A percentile compares a stretch with the other conserved stretches of the same genome.
These are phyloP conservation scores for Trichoderma atroviride DNA, from an alignment of 2,329 filamentous ascomycete species.

Conservation along the genomic window DNA sequence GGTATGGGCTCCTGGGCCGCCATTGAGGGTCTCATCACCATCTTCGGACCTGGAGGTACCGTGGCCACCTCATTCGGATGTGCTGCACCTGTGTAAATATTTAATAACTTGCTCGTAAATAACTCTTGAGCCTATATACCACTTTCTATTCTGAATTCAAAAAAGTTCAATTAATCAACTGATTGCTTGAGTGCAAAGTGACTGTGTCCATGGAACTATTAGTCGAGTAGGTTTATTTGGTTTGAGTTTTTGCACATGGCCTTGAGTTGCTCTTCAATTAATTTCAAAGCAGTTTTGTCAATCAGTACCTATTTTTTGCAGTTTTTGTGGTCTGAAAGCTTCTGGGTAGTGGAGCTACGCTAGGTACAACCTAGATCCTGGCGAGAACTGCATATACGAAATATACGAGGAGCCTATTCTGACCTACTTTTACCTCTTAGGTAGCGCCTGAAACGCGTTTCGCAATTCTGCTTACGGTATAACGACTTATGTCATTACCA, in stretches of 20 bases:
- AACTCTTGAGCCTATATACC: conserved; percentile 17
- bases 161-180: background rate
- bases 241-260: background rate
- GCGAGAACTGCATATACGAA: conserved; percentile 11
- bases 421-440: background rate
- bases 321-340: background rate
- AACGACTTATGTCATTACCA: background rate
- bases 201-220: background rate
- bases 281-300: background rate
- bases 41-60: conserved; percentile 21
- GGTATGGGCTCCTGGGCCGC: conserved; percentile 18
- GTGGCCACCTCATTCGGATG: conserved; percentile 22
- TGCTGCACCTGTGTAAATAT: conserved; percentile 21
- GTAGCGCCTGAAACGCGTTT: background rate
- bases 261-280: background rate
- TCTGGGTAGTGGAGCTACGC: background rate
- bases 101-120: conserved; percentile 22
- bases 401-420: conserved; percentile 20
- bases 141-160: conserved; percentile 1
- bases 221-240: background rate
- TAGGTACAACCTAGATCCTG: background rate
- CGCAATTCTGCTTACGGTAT: background rate
- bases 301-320: background rate
- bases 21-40: conserved; percentile 9
- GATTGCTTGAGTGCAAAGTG: background rate